Conservation (phyloP, 139 green algal species). For the Desmodesmus armatus region DNA sequence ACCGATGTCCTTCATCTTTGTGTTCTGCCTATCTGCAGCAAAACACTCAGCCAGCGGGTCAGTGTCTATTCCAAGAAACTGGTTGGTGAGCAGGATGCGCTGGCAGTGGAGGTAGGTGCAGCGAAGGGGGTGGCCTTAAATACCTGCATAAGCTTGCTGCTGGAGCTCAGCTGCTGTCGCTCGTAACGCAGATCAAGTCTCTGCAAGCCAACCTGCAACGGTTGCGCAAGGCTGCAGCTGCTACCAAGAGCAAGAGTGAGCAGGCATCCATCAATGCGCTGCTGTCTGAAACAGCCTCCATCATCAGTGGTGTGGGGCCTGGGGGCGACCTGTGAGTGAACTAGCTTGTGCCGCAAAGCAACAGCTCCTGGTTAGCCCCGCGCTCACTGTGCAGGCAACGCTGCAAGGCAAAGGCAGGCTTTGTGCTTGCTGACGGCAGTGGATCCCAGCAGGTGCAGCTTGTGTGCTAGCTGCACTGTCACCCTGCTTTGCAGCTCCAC, state of each 20-base stretch:
- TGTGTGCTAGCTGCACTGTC: too few relatives aligned
- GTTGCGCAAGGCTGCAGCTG: conserved; percentile 4
- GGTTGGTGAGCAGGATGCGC: conserved; percentile 71
- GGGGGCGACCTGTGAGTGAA: conserved; percentile 78
- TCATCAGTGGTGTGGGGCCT: conserved; percentile 70
- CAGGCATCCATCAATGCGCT: conserved; percentile 47
- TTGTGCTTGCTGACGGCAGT: background rate
- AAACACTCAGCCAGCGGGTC: conserved; percentile 70
- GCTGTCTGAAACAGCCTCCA: conserved; percentile 56
- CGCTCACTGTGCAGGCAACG: background rate
- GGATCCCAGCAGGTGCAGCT: too few relatives aligned
- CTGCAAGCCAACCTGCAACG: conserved; percentile 51
- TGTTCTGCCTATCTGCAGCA: too few relatives aligned
- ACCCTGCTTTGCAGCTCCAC: too few relatives aligned
- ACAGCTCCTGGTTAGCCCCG: background rate
- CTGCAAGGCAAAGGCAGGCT: too few relatives aligned
- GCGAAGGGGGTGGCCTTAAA: background rate
- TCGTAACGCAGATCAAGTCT: conserved; percentile 59
- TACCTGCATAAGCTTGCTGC: background rate
- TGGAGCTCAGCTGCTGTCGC: background rate
- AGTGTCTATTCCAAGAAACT: conserved; percentile 71
- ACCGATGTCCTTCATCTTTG: too few relatives aligned
- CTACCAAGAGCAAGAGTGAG: conserved; percentile 3
- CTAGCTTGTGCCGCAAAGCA: background rate
- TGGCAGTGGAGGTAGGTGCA: conserved; percentile 77